Evolutionary conservation across 106 monocot genomes (phyloP), one percentile per base, ranked within the genome.

Genomic region (Iris macrosiphon): DNA sequence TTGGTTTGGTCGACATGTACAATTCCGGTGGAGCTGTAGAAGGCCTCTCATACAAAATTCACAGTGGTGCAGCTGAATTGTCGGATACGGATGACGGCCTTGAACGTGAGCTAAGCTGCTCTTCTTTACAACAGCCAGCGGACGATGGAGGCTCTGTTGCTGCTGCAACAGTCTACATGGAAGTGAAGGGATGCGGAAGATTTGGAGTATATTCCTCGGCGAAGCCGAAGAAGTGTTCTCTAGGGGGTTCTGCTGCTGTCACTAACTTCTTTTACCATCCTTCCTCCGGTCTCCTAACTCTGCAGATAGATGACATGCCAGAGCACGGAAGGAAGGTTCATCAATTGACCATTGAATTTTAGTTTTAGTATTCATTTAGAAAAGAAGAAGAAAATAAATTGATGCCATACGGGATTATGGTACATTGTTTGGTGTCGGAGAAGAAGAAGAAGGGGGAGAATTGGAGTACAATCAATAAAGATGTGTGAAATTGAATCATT

Each of bases 131-230:
- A 22, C 4, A 47, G 16, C 5, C 35, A 18, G 20, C 41, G 6
- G 59, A 53, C 20, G 61, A 50, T 22, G 40, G 40, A 14, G 29
- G 50, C n/a, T 18, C 20, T 17, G 61, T 66, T 13, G 26, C 55
- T 25, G 32, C 65, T 15, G 80, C 40, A 0, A 61, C 59, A 27
- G 67, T 89, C 38, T 67, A 49, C 39, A 85, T 95, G 72, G 74
- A 85, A 47, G 82, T 89, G 59, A 95, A 79, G 54, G 95, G 95
- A 15, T 79, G 95, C 49, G 95, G 95, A 31, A 85, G 69, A 70
- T 65, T 89, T 8, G 85, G 89, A 9, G 66, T 82, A 14, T 85
- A 95, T 55, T 76, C 82, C 3, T 85, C 89, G 0, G 32, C 65
- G 2, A 70, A 72, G 61, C 95, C 95, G 9, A 82, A 45, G 63